Evolutionary conservation across 192 early-diverging fungal species (phyloP), one percentile per base, ranked within the genome.

Genomic region (Tieghemiomyces parasiticus): DNA sequence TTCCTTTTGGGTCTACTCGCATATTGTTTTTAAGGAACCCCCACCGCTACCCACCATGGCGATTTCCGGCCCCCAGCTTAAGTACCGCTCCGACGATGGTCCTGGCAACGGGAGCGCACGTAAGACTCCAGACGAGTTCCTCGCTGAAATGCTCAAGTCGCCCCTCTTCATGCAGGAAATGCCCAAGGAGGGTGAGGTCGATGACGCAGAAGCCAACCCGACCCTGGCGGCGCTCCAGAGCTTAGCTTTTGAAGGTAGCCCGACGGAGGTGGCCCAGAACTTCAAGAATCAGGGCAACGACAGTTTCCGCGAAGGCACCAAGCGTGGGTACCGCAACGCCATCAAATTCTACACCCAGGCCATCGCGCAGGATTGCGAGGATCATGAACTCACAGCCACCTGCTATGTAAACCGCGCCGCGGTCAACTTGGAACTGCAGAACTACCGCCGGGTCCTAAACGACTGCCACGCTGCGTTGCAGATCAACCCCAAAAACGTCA

Each of bases 281-380:
- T 91, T 94, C 61, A 97, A 95, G 72, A 82, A 85, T 50, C 91
- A 96, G 73, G 96, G 96, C 65, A 99, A 99, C 73, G 89, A 91
- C 19, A 74, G 78, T 52, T 97, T 92, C 74, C 78, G 86, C 62
- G 54, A 56, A 24, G 76, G 67, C 31, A 84, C 86, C 14, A 79
- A 79, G 59, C 38, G 55, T 4, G 61, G 67, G 34, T 96, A 81
- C 72, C 65, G 76, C 38, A 81, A 92, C 53, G 96, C 94, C 3
- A 76, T 88, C 25, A 61, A 73, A 30, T 93, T 71, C 70, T 99
- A 99, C 74, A 89, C 90, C 29, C 82, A 92, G 48, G 96, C 83
- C 0, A 66, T 99, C 25, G 83, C 72, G 49, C 82, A 72, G 54
- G 81, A 78, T 22, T 85, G 82, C 75, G 68, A 79, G 53, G 87